Percentiles rank a stretch among this genome's conserved stretches.
Conservation (phyloP, 495 filamentous ascomycete species). For the Podospora pseudoanserina region DNA sequence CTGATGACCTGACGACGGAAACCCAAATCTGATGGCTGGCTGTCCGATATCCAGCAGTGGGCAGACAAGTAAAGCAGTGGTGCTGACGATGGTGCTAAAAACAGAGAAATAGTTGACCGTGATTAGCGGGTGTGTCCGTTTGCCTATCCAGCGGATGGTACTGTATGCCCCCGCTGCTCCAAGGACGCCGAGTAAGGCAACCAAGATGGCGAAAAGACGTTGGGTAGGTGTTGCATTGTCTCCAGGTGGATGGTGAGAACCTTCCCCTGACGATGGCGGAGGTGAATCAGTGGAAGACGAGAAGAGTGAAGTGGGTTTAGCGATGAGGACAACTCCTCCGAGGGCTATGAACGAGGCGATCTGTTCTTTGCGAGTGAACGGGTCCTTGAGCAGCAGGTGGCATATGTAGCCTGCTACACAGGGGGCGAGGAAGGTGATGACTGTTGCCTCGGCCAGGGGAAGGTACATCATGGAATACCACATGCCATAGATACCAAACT, state of each 20-base stretch:
- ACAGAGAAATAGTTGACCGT: conserved; percentile 81
- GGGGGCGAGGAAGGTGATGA: conserved; percentile 86
- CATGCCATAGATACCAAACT: conserved; percentile 66
- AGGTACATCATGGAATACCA: conserved; percentile 76
- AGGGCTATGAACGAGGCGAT: conserved; percentile 73
- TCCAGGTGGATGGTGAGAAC: conserved; percentile 21
- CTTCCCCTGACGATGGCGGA: conserved; percentile 9
- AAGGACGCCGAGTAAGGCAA: conserved; percentile 76
- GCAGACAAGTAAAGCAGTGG: conserved; percentile 51
- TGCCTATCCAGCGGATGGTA: conserved; percentile 78
- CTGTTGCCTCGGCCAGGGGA: conserved; percentile 84
- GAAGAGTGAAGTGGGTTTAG: conserved; percentile 56
- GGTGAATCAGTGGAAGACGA: conserved; percentile 40
- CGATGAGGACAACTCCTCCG: conserved; percentile 79
- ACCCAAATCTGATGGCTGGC: conserved; percentile 54
- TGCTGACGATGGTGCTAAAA: conserved; percentile 65
- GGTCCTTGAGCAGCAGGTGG: conserved; percentile 68
- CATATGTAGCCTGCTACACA: conserved; percentile 80
- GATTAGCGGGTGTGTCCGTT: conserved; percentile 77
- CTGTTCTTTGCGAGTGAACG: conserved; percentile 75
- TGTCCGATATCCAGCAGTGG: conserved; percentile 45
- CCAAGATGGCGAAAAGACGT: conserved; percentile 66
- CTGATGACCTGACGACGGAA: conserved; percentile 60
- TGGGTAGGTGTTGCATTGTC: conserved; percentile 56
- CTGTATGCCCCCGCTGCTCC: conserved; percentile 77